Base-by-base conservation (phyloP, 371 early-diverging fungal species). In the Mucor racemosus region DNA sequence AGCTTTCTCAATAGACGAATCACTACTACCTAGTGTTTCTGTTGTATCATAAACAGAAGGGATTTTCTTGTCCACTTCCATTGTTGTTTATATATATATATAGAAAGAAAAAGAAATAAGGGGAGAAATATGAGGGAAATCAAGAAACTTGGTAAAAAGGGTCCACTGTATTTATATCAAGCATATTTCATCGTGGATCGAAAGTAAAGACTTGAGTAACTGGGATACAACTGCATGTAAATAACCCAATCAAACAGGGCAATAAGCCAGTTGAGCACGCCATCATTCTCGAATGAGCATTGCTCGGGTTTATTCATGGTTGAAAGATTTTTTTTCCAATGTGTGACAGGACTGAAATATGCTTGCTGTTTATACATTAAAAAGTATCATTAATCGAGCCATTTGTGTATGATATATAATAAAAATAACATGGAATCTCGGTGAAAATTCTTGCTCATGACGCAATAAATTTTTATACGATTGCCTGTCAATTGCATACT, bases 231-330 rank as follows among this genome's bases (percentile, higher is more conserved):
- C 41, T n/a, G 34, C 33, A 15, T 9, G 21, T 21, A 33, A n/a
- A 44, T 55, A 21, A 44, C 10, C 67, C 61, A 67, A 61, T 67
- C n/a, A 36, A 5, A 62, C 11, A n/a, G 0, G 13, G 13, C 14
- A 21, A 13, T 15, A n/a, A 15, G n/a, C 44, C 36, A 36, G n/a
- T 26, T 41, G 56, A 67, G 67, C 62, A 67, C 67, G 67, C 67
- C 67, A 67, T 67, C 67, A 26, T 56, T 57, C 42, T 42, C 67
- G 67, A 67, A 67, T 67, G 31, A 60, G 62, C 61, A 44, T 39
- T 56, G 13, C 26, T 31, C 40, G 15, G 54, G 13, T n/a, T 35
- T 35, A 57, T 46, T 19, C 46, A 46, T 31, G 40, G 36, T 31
- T 44, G 31, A 60, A 34, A 15, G 17, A 41, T n/a, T 60, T 44